These are phyloP conservation scores for Arctium lappa DNA, from an alignment of 129 eudicot species.

Conservation along the genomic window DNA sequence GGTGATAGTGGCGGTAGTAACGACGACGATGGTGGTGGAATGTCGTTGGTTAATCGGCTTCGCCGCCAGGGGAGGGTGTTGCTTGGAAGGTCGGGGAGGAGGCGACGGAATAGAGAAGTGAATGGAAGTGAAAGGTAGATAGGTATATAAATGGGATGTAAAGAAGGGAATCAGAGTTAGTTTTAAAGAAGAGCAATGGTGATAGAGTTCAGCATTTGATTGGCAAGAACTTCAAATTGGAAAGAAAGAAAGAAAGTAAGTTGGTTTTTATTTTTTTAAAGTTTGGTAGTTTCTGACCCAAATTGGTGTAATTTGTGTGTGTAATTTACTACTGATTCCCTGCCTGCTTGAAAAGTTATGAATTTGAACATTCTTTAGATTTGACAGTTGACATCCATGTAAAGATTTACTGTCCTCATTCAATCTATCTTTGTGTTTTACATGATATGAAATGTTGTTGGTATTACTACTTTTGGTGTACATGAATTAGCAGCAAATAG, in stretches of 20 bases:
- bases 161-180: slow-evolving; percentile 34
- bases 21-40: slow-evolving; percentile 29
- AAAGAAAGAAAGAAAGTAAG: slow-evolving; percentile 29
- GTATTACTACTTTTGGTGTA: too few species aligned
- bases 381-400: slow-evolving; percentile 29
- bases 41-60: slow-evolving; percentile 43
- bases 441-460: slow-evolving; percentile 3
- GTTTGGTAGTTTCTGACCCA: slow-evolving; percentile 17
- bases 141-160: slow-evolving; percentile 23
- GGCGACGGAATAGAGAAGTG: slow-evolving; percentile 39
- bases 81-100: slow-evolving; percentile 62
- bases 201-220: slow-evolving; percentile 11
- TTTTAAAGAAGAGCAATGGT: slow-evolving; percentile 29
- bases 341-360: slow-evolving; percentile 24
- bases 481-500: too few species aligned
- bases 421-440: slow-evolving; percentile 15
- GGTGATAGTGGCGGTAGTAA: slow-evolving; percentile 29
- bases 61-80: slow-evolving; percentile 59
- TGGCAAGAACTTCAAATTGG: slow-evolving; percentile 27
- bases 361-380: slow-evolving; percentile 43
- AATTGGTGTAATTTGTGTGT: slow-evolving; percentile 33
- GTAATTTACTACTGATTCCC: slow-evolving; percentile 36
- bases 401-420: slow-evolving; percentile 29
- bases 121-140: slow-evolving; percentile 37
- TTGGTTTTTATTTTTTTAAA: slow-evolving; percentile 16